Evolutionary conservation across 257 asterid genomes (phyloP).

Genomic region (Mentha longifolia): DNA sequence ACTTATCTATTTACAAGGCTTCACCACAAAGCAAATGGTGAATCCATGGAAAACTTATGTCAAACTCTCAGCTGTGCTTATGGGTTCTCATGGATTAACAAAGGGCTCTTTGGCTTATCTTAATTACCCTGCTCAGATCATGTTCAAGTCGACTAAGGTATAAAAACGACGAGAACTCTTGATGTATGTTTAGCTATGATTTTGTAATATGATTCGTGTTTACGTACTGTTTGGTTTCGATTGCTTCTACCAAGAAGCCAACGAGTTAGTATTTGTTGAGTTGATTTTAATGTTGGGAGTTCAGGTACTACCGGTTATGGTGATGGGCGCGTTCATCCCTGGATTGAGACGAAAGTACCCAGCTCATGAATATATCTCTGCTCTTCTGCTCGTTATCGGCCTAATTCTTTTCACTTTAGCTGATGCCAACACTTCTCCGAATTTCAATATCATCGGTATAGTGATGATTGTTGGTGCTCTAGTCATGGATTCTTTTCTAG

Average conservation of each 20-base stretch:
- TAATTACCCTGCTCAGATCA: constrained; percentile 94
- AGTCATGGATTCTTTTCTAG: constrained; percentile 88
- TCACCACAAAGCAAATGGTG: constrained; percentile 93
- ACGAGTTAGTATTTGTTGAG: background rate
- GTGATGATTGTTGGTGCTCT: constrained; percentile 84
- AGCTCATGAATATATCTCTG: constrained; percentile 74
- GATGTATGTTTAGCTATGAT: background rate
- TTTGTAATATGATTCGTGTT: background rate
- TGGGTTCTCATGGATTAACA: constrained; percentile 97
- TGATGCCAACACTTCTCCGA: constrained; percentile 86
- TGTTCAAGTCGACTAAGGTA: constrained; percentile 98
- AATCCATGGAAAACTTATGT: constrained; percentile 91
- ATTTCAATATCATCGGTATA: constrained; percentile 77
- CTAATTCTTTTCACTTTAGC: constrained; percentile 84
- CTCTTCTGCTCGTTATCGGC: constrained; percentile 73
- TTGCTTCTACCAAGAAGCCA: background rate
- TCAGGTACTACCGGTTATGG: constrained; percentile 92
- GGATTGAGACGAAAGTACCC: constrained; percentile 94
- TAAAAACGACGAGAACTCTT: background rate
- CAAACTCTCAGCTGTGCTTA: constrained; percentile 86
- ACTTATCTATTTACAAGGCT: constrained; percentile 75
- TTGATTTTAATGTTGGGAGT: constrained; percentile 29
- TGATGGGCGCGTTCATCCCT: constrained; percentile 94
- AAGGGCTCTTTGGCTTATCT: constrained; percentile 93
- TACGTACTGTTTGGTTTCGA: constrained; percentile 5